Conservation (phyloP, 805 yeast genomes). For the Yarrowia phangngaensis region DNA sequence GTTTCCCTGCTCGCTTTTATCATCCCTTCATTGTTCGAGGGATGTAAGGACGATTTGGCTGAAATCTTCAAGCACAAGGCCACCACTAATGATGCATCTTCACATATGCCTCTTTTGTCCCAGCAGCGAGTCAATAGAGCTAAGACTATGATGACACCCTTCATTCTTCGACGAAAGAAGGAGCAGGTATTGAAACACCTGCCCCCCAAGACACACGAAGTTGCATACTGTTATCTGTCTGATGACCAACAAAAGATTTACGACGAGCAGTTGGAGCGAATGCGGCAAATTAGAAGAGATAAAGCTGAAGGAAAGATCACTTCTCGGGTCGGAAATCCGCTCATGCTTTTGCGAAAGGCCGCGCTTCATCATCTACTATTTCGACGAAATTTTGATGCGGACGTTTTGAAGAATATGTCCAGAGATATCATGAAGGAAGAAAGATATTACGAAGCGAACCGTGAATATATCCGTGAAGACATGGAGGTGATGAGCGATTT, state of each 20-base stretch:
- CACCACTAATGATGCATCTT: slow-evolving; percentile 51
- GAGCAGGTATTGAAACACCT: slow-evolving; percentile 86
- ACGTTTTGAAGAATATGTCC: slow-evolving; percentile 61
- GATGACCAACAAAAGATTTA: slow-evolving; percentile 57
- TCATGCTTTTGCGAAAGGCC: slow-evolving; percentile 89
- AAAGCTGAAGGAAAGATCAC: slow-evolving; percentile 38
- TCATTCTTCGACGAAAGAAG: slow-evolving; percentile 86
- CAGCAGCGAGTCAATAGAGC: slow-evolving; percentile 91
- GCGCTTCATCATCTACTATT: slow-evolving; percentile 88
- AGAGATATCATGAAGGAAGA: slow-evolving; percentile 75
- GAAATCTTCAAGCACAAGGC: slow-evolving; percentile 85
- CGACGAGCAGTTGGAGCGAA: slow-evolving; percentile 50
- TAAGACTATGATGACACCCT: slow-evolving; percentile 97
- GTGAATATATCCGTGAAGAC: slow-evolving; percentile 77
- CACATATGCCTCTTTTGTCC: slow-evolving; percentile 65
- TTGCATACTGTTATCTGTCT: slow-evolving; percentile 63
- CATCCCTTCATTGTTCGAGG: slow-evolving; percentile 74
- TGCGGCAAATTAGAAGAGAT: slow-evolving; percentile 27
- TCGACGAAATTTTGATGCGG: slow-evolving; percentile 59
- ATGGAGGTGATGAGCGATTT: slow-evolving; percentile 93
- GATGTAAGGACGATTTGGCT: slow-evolving; percentile 75
- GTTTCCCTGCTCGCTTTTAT: slow-evolving; percentile 89
- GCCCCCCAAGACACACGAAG: slow-evolving; percentile 67
- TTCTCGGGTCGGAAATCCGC: slow-evolving; percentile 57
- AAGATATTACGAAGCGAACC: slow-evolving; percentile 71